Percentiles rank a stretch among this genome's conserved stretches.
Evolutionary conservation across 192 early-diverging fungal genomes (phyloP).

Genomic region (Oehlia diaphana): DNA sequence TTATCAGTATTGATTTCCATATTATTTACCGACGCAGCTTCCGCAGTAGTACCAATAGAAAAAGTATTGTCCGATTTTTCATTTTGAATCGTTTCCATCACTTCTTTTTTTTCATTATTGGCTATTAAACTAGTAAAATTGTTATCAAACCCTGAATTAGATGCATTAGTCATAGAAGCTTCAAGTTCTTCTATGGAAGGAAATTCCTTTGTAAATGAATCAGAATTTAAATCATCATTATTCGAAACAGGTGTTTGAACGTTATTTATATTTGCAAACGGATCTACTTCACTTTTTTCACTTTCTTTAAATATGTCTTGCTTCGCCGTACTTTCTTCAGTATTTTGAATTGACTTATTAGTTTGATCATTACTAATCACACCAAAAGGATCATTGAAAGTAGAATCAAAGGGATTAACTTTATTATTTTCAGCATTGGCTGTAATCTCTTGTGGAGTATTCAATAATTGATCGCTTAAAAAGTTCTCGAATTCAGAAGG

Average conservation of each 20-base stretch:
- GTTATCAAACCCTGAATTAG: slow-evolving; percentile 22
- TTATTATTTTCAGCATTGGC: neutral
- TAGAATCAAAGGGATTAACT: neutral
- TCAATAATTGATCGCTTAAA: neutral
- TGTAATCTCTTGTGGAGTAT: neutral
- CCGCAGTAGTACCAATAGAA: neutral
- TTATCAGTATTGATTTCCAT: neutral
- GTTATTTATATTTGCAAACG: slow-evolving; percentile 18
- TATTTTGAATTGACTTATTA: neutral
- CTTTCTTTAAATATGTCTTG: neutral
- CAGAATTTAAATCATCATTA: slow-evolving; percentile 10
- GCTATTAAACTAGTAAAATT: slow-evolving; percentile 17
- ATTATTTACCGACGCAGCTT: neutral
- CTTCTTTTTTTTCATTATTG: slow-evolving; percentile 1
- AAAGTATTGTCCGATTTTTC: neutral
- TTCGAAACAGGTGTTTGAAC: neutral
- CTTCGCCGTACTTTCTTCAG: neutral
- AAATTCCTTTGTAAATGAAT: slow-evolving; percentile 25
- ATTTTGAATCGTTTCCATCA: neutral
- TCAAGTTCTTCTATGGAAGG: slow-evolving; percentile 26
- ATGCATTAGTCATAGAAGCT: neutral
- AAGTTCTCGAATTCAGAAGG: neutral
- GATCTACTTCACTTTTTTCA: slow-evolving; percentile 16
- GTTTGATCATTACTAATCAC: neutral
- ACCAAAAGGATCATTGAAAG: neutral